Evolutionary conservation across 371 early-diverging fungal genomes (phyloP).

Genomic region (Rhizomucor pusillus): DNA sequence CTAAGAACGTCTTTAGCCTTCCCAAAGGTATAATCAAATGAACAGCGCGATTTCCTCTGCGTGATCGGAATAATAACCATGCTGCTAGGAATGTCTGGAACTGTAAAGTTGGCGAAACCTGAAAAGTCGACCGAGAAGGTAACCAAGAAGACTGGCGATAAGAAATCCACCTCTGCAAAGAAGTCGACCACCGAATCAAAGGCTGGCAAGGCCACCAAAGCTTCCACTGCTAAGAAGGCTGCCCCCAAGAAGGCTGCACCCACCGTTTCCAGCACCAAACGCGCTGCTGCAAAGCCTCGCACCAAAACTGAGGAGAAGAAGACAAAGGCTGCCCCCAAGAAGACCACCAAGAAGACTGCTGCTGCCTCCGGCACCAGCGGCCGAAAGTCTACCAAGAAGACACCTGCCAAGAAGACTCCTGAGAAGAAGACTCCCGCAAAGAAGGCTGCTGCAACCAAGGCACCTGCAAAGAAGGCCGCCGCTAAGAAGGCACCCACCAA

Average conservation of each 20-base stretch:
- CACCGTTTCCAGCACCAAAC: slow-evolving; percentile 26
- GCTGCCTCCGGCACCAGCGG: slow-evolving; percentile 23
- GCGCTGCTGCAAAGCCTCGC: slow-evolving; percentile 40
- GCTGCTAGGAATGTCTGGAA: slow-evolving; percentile 53
- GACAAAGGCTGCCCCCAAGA: slow-evolving; percentile 28
- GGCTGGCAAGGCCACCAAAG: slow-evolving; percentile 19
- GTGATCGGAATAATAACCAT: slow-evolving; percentile 2
- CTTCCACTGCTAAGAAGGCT: slow-evolving; percentile 36
- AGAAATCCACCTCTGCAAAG: slow-evolving; percentile 51
- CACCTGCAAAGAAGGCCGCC: slow-evolving; percentile 38
- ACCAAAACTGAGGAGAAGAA: slow-evolving; percentile 48
- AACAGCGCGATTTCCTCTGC: too few relatives aligned
- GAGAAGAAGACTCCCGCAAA: slow-evolving; percentile 43
- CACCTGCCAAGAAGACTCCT: slow-evolving; percentile 52
- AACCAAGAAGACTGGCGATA: slow-evolving; percentile 16
- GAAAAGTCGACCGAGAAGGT: slow-evolving; percentile 25
- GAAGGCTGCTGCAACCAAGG: slow-evolving; percentile 46
- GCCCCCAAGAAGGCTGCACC: slow-evolving; percentile 32
- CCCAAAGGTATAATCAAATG: slow-evolving; percentile 57
- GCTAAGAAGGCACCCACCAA: slow-evolving; percentile 20
- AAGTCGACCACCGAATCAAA: slow-evolving; percentile 16
- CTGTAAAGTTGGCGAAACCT: slow-evolving; percentile 70
- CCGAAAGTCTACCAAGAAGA: slow-evolving; percentile 33
- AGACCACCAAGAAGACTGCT: slow-evolving; percentile 48
- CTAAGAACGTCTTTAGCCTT: slow-evolving; percentile 61